phyloP scores from a whole-genome alignment of 108 stramenopile genomes.

The Skeletonema menzelii region DNA sequence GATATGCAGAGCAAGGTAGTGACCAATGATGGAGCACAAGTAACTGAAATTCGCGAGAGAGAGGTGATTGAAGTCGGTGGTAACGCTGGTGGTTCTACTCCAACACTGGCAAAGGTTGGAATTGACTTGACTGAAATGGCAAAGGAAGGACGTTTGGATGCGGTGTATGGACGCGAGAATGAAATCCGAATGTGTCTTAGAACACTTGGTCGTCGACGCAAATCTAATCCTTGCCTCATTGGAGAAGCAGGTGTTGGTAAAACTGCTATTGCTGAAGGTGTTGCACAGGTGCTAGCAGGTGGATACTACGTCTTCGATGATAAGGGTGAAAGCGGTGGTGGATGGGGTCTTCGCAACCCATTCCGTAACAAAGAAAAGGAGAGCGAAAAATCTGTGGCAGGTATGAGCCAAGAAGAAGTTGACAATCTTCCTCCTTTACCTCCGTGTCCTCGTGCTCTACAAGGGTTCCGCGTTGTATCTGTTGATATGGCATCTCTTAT shows the following conservation, averaged over 20 bases:
- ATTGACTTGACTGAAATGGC: slow-evolving; percentile 79
- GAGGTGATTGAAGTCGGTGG: slow-evolving; percentile 63
- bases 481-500: slow-evolving; percentile 80
- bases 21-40: neutral
- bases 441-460: slow-evolving; percentile 62
- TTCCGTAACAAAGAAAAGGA: slow-evolving; percentile 38
- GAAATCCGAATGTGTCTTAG: slow-evolving; percentile 73
- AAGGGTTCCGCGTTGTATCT: slow-evolving; percentile 65
- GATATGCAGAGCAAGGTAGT: slow-evolving; percentile 24
- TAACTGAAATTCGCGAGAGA: slow-evolving; percentile 44
- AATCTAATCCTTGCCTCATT: slow-evolving; percentile 83
- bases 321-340: slow-evolving; percentile 8
- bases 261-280: slow-evolving; percentile 88
- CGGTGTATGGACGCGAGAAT: slow-evolving; percentile 76
- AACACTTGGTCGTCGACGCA: slow-evolving; percentile 80
- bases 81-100: slow-evolving; percentile 42
- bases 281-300: slow-evolving; percentile 76
- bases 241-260: slow-evolving; percentile 79
- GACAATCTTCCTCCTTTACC: slow-evolving; percentile 60
- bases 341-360: slow-evolving; percentile 47
- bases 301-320: slow-evolving; percentile 39
- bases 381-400: slow-evolving; percentile 27
- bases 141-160: slow-evolving; percentile 64
- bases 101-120: slow-evolving; percentile 69
- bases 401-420: slow-evolving; percentile 54